Conservation (phyloP, 352 stramenopile species). For the Pythium aquatile region DNA sequence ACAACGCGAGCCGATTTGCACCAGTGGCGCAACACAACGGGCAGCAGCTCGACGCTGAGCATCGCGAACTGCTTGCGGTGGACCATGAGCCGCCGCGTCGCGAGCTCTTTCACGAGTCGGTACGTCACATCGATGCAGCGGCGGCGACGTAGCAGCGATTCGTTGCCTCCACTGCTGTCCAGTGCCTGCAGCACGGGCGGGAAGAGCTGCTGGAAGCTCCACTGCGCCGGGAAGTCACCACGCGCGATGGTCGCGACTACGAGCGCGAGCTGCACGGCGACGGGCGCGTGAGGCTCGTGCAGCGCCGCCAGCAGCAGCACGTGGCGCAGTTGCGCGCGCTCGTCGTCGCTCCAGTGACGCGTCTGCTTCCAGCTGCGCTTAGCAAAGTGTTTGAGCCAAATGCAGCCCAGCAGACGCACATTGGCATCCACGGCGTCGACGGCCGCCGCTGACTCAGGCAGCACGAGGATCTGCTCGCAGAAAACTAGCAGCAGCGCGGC, state of each 20-base stretch:
- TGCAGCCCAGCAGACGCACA: slow-evolving; percentile 58
- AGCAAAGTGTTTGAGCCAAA: slow-evolving; percentile 80
- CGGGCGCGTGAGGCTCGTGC: slow-evolving; percentile 52
- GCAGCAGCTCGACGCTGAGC: slow-evolving; percentile 66
- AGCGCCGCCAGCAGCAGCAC: slow-evolving; percentile 65
- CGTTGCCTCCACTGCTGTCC: slow-evolving; percentile 24
- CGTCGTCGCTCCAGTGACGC: slow-evolving; percentile 32
- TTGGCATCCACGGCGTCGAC: slow-evolving; percentile 37
- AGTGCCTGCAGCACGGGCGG: slow-evolving; percentile 51
- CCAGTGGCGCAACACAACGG: slow-evolving; percentile 65
- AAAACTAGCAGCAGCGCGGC: slow-evolving; percentile 42
- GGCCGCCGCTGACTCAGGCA: slow-evolving; percentile 31
- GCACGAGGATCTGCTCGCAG: slow-evolving; percentile 45
- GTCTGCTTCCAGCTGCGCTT: slow-evolving; percentile 47
- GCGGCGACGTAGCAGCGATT: slow-evolving; percentile 28
- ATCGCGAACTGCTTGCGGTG: slow-evolving; percentile 81
- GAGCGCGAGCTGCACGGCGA: slow-evolving; percentile 65
- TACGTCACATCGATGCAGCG: slow-evolving; percentile 65
- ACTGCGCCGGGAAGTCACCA: slow-evolving; percentile 70
- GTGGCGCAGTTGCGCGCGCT: slow-evolving; percentile 46
- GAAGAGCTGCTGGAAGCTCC: slow-evolving; percentile 69
- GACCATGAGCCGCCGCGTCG: slow-evolving; percentile 68
- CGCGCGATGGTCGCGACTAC: slow-evolving; percentile 68
- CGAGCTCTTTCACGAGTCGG: slow-evolving; percentile 77
- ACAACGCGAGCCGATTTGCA: slow-evolving; percentile 9